These are phyloP conservation scores for Cudoniella acicularis DNA, from an alignment of 495 filamentous ascomycete genomes.

Conservation along the genomic window DNA sequence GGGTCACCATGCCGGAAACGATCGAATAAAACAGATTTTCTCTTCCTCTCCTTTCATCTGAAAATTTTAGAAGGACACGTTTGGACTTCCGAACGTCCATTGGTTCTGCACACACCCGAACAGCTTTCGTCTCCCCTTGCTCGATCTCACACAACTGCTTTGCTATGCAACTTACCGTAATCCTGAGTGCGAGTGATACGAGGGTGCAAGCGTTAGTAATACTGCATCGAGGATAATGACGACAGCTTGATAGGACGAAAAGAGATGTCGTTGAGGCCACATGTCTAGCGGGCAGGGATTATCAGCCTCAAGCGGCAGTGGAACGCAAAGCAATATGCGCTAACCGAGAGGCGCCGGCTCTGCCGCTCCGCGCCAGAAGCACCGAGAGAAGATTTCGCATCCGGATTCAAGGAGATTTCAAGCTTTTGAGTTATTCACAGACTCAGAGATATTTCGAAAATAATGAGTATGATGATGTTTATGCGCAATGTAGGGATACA, in stretches of 20 bases:
- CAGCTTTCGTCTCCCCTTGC: not conserved
- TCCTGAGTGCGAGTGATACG: not conserved
- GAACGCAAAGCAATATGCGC: not conserved
- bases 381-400: no score
- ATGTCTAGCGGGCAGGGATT: slow-evolving; percentile 1
- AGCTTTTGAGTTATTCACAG: no score
- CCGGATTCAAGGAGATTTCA: no score
- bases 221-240: not conserved
- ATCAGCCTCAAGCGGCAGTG: slow-evolving; percentile 8
- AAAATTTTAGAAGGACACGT: no score
- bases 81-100: not conserved
- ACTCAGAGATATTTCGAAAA: no score
- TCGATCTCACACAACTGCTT: not conserved
- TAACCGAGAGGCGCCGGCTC: not conserved
- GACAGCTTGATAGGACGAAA: not conserved
- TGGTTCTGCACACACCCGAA: not conserved
- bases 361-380: not conserved
- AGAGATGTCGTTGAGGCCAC: not conserved
- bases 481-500: no score
- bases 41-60: not conserved
- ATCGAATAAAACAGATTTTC: not conserved
- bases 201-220: not conserved
- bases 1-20: not conserved
- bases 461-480: no score
- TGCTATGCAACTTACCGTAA: not conserved